Percentiles rank a stretch among this genome's conserved stretches.
Conservation (phyloP, 306 rosid genomes). For the Quercus glauca region DNA sequence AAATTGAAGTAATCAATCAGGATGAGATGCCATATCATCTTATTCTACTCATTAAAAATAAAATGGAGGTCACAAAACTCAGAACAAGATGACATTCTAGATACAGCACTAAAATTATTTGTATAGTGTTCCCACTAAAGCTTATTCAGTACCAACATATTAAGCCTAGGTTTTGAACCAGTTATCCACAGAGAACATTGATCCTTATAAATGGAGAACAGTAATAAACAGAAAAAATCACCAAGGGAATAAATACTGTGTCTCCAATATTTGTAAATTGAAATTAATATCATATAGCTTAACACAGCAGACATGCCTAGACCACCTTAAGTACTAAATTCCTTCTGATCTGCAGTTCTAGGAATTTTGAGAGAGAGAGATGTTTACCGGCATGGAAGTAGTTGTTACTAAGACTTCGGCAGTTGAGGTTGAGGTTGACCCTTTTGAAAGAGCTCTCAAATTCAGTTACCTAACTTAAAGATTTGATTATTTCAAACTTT, state of each 20-base stretch:
- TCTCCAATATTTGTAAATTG: not conserved
- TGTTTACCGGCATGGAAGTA: not conserved
- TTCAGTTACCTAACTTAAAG: not conserved
- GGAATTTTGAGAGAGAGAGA: not conserved
- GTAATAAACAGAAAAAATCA: not conserved
- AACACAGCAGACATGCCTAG: not conserved
- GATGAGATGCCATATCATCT: not conserved
- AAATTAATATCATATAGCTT: not conserved
- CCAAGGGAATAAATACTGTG: not conserved
- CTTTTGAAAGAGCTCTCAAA: not conserved
- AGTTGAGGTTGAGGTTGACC: constrained; percentile 4
- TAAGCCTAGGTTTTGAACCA: constrained; percentile 7
- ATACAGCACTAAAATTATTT: not conserved
- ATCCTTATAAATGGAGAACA: not conserved
- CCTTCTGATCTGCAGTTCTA: not conserved
- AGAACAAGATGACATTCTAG: not conserved
- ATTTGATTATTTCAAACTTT: not conserved
- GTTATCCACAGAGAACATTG: not conserved
- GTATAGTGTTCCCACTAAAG: not conserved
- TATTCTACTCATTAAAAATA: not conserved
- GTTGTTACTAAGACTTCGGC: not conserved
- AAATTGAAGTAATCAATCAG: not conserved
- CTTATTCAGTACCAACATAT: not conserved
- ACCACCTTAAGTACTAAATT: not conserved
- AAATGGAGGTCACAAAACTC: not conserved